Base-by-base conservation (phyloP, 257 asterid genomes). In the Nicotiana sylvestris region DNA sequence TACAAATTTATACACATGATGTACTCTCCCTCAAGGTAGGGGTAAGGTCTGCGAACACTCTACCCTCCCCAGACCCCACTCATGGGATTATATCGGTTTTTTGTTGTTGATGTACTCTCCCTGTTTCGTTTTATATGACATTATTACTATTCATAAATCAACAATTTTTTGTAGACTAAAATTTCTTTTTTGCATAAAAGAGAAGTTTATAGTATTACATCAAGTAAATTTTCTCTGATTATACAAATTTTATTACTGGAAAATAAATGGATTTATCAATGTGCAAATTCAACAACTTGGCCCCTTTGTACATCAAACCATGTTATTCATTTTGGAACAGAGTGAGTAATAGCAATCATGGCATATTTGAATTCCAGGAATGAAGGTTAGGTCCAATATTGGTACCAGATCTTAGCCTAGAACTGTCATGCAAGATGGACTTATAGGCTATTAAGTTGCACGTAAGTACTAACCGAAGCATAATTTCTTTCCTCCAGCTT, bases 271-370 rank as follows among this genome's bases (percentile, higher is more conserved):
- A 49, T 76, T 51, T 29, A 76, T 51, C 37, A 76, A 76, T 51
- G 16, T 4, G 29, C 61, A 76, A 51, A 51, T 76, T 76, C 12
- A 43, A 27, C 64, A 9, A 35, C 64, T 76, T 51, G 80, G 53
- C 80, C 27, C 80, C 27, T 51, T 76, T 51, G 29, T 4, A 51
- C 27, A 11, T 76, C 80, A 51, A 39, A 76, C 64, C 80, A 76
- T 29, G 80, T 76, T 39, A 29, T 76, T 76, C 80, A 67, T 51
- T 51, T 25, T 76, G 80, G n/a, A 16, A 76, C 46, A 51, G 70
- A 30, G 46, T 76, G 46, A 29, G 64, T 51, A 76, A 15, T 51
- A 49, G 64, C 27, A 76, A 51, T 76, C 80, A 51, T 53, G 64
- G 46, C 80, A 76, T 29, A 15, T 51, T 15, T 76, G 80, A 51